A percentile compares a stretch with the other conserved stretches of the same genome.
Conservation (phyloP, 768 basidiomycete genomes). For the Termitomyces eurrhizus region DNA sequence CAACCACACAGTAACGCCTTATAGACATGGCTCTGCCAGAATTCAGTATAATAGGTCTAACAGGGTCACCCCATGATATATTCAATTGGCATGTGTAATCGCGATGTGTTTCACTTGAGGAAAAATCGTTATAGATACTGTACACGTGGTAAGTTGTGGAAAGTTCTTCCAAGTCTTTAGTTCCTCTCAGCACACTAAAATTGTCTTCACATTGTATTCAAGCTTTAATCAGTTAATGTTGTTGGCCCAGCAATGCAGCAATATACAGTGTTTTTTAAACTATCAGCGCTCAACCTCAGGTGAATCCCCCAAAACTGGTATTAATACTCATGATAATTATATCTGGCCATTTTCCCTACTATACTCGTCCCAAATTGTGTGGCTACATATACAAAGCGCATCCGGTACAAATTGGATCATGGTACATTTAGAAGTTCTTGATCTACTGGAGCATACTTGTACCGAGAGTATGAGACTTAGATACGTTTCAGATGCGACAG, state of each 20-base stretch:
- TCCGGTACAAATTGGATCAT: slow-evolving; percentile 21
- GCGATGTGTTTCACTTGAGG: too few relatives aligned
- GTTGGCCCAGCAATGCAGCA: not conserved
- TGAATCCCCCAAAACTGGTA: not conserved
- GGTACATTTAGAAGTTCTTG: not conserved
- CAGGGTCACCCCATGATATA: too few relatives aligned
- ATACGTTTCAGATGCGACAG: slow-evolving; percentile 30
- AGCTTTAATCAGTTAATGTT: not conserved
- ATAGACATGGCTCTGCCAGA: too few relatives aligned
- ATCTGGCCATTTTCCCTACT: not conserved
- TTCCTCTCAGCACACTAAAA: not conserved
- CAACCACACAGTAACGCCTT: too few relatives aligned
- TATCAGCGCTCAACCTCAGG: not conserved
- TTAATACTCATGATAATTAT: not conserved
- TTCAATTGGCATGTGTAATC: too few relatives aligned
- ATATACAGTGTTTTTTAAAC: not conserved
- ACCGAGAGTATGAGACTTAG: slow-evolving; percentile 41
- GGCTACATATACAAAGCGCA: slow-evolving; percentile 34
- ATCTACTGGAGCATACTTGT: slow-evolving; percentile 27
- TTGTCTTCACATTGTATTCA: not conserved
- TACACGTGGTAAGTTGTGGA: too few relatives aligned
- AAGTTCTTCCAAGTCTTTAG: too few relatives aligned
- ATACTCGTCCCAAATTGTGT: slow-evolving; percentile 20
- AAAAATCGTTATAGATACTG: too few relatives aligned
- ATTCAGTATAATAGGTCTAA: too few relatives aligned